Base-by-base conservation (phyloP, 164 flowering plant species). In the Annona squamosa region DNA sequence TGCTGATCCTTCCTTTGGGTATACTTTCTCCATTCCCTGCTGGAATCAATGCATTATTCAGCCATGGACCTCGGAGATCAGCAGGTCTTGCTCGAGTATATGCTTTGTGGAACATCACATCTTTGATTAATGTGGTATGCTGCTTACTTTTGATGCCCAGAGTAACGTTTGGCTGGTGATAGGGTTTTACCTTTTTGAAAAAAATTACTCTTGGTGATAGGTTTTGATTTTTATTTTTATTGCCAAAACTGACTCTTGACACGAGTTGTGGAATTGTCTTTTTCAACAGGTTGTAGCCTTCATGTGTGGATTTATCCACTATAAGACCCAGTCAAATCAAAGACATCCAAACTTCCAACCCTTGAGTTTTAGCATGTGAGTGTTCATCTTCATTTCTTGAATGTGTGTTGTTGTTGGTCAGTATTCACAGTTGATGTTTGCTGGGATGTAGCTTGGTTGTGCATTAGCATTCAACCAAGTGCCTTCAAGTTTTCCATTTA, bases 351-450 rank as follows among this genome's bases (percentile, higher is more conserved):
- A 79, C 84, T 76, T 88, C 79, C 90, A 83, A 79, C 76, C 88
- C 64, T 92, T 90, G 95, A 92, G 83, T 85, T 86, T 92, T 78
- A 92, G 90, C 97, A 87, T 87, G 97, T 90, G 81, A 83, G 95
- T 7, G 18, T n/a, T 71, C 71, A 48, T 6, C 45, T 4, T 18
- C 42, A 46, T 46, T 26, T 46, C 19, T 70, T 66, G 46, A 43
- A 64, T 64, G 12, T 48, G 48, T 18, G 46, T 10, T 12, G 68
- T 44, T 19, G 9, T 41, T 64, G 43, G 3, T 64, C 59, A 52
- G 59, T 52, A 26, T 52, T 52, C 9, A 16, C 13, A 52, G 13
- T 52, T 52, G 59, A 52, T 13, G 13, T 52, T 16, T 52, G 59
- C 59, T 52, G 2, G 37, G 37, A 26, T 26, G 37, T 26, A 26